Percentiles rank a stretch among this genome's conserved stretches.
These are phyloP conservation scores for Ocimum tenuiflorum DNA, from an alignment of 257 asterid species.

Conservation along the genomic window DNA sequence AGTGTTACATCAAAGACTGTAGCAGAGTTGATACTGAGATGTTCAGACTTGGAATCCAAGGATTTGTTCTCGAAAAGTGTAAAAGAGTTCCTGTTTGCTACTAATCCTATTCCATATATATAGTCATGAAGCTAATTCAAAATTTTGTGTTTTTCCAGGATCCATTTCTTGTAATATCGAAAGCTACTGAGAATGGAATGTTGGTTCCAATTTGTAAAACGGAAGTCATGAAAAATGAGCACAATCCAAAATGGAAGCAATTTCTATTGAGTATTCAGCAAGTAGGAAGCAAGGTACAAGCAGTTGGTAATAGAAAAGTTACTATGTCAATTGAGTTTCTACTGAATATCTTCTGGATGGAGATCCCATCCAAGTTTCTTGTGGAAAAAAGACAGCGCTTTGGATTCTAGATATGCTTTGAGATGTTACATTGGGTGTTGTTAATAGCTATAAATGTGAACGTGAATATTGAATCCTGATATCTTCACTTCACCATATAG, in stretches of 20 bases:
- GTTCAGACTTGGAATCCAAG: constrained; percentile 82
- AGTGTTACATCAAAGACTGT: constrained; percentile 71
- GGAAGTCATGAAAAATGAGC: constrained; percentile 83
- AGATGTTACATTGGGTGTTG: neutral
- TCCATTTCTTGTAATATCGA: constrained; percentile 83
- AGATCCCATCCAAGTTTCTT: constrained; percentile 8
- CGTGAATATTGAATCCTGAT: neutral
- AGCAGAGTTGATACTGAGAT: constrained; percentile 69
- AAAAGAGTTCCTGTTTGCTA: constrained; percentile 27
- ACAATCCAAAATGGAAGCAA: constrained; percentile 78
- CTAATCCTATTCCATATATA: neutral
- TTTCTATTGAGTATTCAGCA: constrained; percentile 71
- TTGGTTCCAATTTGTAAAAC: constrained; percentile 90
- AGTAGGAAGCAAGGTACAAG: constrained; percentile 91
- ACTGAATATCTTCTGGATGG: constrained; percentile 4
- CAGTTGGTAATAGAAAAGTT: constrained; percentile 3
- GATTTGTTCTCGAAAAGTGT: constrained; percentile 95
- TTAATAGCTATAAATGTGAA: constrained; percentile 6
- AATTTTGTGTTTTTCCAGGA: constrained; percentile 54
- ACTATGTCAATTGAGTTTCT: constrained; percentile 17
- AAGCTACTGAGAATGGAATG: constrained; percentile 57
- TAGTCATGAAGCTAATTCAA: constrained; percentile 24
- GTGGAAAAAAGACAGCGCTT: constrained; percentile 8
- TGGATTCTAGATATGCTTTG: constrained; percentile 9
- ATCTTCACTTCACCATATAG: constrained; percentile 9